Conservation (phyloP, 2,329 filamentous ascomycete species). For the Colletotrichum sp. region DNA sequence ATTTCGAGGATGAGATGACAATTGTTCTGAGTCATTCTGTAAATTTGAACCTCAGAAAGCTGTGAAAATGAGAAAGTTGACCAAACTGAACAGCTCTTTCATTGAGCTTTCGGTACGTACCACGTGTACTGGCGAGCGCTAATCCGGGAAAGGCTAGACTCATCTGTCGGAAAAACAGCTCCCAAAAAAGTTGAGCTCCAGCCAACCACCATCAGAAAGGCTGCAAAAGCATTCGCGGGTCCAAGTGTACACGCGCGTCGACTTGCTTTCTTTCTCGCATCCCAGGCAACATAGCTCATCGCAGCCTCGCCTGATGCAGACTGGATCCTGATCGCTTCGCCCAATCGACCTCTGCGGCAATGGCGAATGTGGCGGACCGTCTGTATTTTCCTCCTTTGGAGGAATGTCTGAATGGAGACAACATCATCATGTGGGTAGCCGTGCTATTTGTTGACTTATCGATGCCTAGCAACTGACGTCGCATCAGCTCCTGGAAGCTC, state of each 20-base stretch:
- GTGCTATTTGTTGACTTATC: neutral
- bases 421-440: conserved; percentile 74
- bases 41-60: neutral
- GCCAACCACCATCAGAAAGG: conserved; percentile 14
- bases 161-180: conserved; percentile 13
- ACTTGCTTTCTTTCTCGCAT: conserved; percentile 30
- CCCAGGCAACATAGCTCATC: conserved; percentile 23
- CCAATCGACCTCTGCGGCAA: conserved; percentile 51
- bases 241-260: conserved; percentile 17
- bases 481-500: conserved; percentile 65
- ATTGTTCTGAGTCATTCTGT: neutral
- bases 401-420: conserved; percentile 82
- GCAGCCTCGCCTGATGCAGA: conserved; percentile 22
- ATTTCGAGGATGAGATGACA: neutral
- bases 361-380: conserved; percentile 73
- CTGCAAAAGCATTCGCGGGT: conserved; percentile 22
- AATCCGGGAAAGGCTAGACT: neutral
- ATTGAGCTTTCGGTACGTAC: neutral
- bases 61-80: neutral
- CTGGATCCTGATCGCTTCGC: conserved; percentile 15
- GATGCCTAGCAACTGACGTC: conserved; percentile 1
- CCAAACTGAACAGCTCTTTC: neutral
- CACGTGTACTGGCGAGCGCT: neutral
- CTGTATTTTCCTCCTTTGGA: conserved; percentile 85
- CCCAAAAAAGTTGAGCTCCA: conserved; percentile 19